These are phyloP conservation scores for Xenoacremonium recifei DNA, from an alignment of 2,329 filamentous ascomycete genomes.

Conservation along the genomic window DNA sequence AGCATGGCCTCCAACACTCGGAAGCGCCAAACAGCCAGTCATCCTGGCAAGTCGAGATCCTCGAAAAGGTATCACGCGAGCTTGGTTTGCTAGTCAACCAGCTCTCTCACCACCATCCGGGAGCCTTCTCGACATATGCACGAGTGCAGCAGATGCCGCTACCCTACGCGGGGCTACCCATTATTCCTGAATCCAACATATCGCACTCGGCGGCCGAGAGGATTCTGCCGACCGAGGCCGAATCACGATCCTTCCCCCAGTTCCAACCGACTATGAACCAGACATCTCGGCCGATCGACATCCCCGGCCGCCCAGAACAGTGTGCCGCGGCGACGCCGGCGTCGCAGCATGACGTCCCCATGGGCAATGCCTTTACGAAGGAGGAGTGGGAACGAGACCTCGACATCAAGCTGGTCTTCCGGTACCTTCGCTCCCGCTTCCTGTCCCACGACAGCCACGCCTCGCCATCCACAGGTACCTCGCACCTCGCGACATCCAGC, in stretches of 20 bases:
- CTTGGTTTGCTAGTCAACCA: conserved; percentile 81
- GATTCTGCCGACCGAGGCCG: conserved; percentile 18
- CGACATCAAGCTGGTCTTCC: conserved; percentile 88
- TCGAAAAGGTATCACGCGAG: conserved; percentile 84
- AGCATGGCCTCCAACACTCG: conserved; percentile 26
- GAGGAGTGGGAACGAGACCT: conserved; percentile 95
- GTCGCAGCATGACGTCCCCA: conserved; percentile 20
- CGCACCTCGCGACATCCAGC: conserved; percentile 48
- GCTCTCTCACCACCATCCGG: conserved; percentile 70
- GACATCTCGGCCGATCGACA: conserved; percentile 34
- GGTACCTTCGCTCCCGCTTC: conserved; percentile 78
- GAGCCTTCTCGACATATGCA: conserved; percentile 82
- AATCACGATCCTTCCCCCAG: conserved; percentile 30
- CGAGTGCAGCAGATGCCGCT: conserved; percentile 62
- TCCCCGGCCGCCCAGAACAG: conserved; percentile 30
- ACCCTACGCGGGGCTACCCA: conserved; percentile 76
- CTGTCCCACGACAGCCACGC: conserved; percentile 47
- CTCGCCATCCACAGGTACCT: conserved; percentile 39
- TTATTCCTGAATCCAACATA: conserved; percentile 53
- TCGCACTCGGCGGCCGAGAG: conserved; percentile 28
- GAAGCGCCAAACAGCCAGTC: conserved; percentile 37
- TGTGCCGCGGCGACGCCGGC: conserved; percentile 17
- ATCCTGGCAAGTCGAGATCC: conserved; percentile 71
- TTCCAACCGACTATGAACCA: conserved; percentile 49
- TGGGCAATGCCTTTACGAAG: conserved; percentile 49